phyloP scores from a whole-genome alignment of 1,139 yeast genomes.

The Lodderomyces jiufengensis region DNA sequence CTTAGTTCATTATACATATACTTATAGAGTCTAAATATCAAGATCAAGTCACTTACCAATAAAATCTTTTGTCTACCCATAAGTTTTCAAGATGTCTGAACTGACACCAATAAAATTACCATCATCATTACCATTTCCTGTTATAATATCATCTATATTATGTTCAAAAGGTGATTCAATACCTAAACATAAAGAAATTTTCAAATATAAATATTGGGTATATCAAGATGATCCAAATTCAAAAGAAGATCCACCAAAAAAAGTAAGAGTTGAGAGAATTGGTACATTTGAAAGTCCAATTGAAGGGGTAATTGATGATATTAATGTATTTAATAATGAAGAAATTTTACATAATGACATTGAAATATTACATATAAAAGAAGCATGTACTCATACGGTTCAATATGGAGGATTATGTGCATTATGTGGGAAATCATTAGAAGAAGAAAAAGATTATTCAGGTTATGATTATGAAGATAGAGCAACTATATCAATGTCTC shows the following conservation, averaged over 20 bases:
- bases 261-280: constrained; percentile 53
- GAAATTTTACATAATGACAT: constrained; percentile 51
- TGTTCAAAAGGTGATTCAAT: constrained; percentile 46
- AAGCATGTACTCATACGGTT: constrained; percentile 92
- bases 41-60: too few species aligned
- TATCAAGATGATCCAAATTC: constrained; percentile 57
- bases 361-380: constrained; percentile 55
- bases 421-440: constrained; percentile 82
- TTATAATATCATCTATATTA: constrained; percentile 54
- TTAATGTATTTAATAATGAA: constrained; percentile 56
- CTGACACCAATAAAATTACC: constrained; percentile 45
- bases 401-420: constrained; percentile 97
- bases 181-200: constrained; percentile 50
- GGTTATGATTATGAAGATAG: constrained; percentile 72
- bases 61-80: too few species aligned
- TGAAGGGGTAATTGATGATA: constrained; percentile 58
- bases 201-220: constrained; percentile 67
- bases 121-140: constrained; percentile 62
- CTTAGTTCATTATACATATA: too few species aligned
- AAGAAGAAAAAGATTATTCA: constrained; percentile 73
- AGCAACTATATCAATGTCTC: constrained; percentile 87
- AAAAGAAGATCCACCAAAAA: constrained; percentile 40
- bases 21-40: too few species aligned
- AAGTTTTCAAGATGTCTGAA: constrained; percentile 21
- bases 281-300: constrained; percentile 82